A percentile compares a stretch with the other conserved stretches of the same genome.
These are phyloP conservation scores for Venturia aucupariae DNA, from an alignment of 2,329 filamentous ascomycete species.

Conservation along the genomic window DNA sequence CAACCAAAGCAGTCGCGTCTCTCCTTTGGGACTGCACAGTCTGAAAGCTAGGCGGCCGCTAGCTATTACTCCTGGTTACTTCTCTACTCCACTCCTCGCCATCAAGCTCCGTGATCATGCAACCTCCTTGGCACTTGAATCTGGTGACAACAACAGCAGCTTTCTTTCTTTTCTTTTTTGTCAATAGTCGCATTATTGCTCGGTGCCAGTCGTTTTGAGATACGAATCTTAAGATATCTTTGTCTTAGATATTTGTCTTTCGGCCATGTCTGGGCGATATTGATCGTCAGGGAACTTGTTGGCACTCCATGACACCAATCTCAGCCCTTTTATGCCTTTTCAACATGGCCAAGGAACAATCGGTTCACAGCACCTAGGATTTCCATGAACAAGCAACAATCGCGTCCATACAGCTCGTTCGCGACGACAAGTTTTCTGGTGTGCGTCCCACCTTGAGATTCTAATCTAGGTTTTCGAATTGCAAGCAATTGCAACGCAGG, in stretches of 20 bases:
- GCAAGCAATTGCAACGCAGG: not conserved
- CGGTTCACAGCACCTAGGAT: not conserved
- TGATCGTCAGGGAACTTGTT: not conserved
- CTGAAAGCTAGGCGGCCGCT: not conserved
- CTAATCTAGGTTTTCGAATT: not conserved
- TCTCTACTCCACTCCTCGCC: not conserved
- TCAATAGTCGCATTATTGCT: constrained; percentile 3
- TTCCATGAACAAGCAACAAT: not conserved
- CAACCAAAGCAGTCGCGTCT: not conserved
- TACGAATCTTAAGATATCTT: not conserved
- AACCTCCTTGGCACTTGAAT: not conserved
- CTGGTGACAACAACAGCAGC: not conserved
- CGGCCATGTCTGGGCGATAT: not conserved
- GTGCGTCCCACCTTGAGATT: not conserved
- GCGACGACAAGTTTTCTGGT: not conserved
- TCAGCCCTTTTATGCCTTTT: not conserved
- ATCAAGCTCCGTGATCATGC: not conserved
- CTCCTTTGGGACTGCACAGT: not conserved
- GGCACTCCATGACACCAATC: not conserved
- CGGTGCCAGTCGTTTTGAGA: not conserved
- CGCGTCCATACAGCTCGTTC: not conserved
- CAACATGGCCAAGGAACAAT: not conserved
- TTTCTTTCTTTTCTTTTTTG: not conserved
- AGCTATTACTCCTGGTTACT: not conserved
- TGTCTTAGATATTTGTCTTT: not conserved